Conservation (phyloP, 371 early-diverging fungal genomes). For the Mucor racemosus region DNA sequence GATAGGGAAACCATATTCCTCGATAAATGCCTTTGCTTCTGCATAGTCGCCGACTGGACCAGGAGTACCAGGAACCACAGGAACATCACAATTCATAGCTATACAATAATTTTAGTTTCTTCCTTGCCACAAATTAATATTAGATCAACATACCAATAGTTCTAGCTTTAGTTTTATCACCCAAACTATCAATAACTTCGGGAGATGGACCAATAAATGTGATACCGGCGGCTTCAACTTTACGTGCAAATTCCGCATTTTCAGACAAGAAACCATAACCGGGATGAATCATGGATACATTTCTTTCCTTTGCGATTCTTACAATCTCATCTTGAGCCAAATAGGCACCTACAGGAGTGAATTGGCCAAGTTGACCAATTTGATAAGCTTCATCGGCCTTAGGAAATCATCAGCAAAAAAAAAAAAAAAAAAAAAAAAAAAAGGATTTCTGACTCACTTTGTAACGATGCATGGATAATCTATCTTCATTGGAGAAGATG, state of each 20-base stretch:
- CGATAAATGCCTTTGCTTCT: conserved; percentile 78
- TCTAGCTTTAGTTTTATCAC: conserved; percentile 96
- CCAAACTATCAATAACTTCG: conserved; percentile 86
- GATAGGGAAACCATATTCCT: conserved; percentile 88
- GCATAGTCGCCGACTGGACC: conserved; percentile 76
- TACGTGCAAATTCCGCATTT: conserved; percentile 88
- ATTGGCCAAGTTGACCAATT: conserved; percentile 81
- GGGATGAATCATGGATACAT: conserved; percentile 78
- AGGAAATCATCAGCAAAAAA: neutral
- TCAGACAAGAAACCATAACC: conserved; percentile 61
- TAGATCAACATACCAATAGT: conserved; percentile 61
- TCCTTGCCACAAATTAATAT: too few relatives aligned
- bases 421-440: neutral
- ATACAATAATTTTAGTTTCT: neutral
- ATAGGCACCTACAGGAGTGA: conserved; percentile 92
- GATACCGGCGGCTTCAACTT: conserved; percentile 89
- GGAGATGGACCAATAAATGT: conserved; percentile 90
- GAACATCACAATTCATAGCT: conserved; percentile 81
- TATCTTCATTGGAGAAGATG: conserved; percentile 89
- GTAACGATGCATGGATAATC: conserved; percentile 92
- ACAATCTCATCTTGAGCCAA: conserved; percentile 93
- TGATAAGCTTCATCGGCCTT: conserved; percentile 94
- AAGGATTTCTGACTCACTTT: conserved; percentile 57
- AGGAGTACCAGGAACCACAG: conserved; percentile 89
- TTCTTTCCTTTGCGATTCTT: conserved; percentile 79